Base-by-base conservation (phyloP, 345 rosid genomes). In the Eucalyptus tenuipes region DNA sequence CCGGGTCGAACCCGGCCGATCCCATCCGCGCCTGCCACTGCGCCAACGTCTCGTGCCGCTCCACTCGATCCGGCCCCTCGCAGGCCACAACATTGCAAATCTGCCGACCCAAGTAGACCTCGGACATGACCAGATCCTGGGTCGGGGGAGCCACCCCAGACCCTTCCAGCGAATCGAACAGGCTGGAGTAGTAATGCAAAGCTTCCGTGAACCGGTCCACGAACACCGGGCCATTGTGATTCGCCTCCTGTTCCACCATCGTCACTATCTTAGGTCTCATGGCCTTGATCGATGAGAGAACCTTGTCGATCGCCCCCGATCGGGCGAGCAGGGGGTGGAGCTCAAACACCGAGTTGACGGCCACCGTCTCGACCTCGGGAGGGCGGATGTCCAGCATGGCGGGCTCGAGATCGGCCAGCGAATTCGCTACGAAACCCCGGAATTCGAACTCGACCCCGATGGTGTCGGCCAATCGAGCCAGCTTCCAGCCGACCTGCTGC, bases 131-230 rank as follows among this genome's bases (percentile, higher is more conserved):
- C 86, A 89, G 88, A 91, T 97, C 99, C 53, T 96, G 92, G 75
- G 89, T 91, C 48, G 92, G 87, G 10, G 94, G 93, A 17, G 90
- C 86, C 86, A 89, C 88, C 37, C 53, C 93, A 1, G 93, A 93
- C 7, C 99, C 96, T 31, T 96, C 99, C 37, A 97, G 89, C 53
- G 99, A 97, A 93, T 97, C 99, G 57, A 97, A 97, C 80, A 96
- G 91, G 85, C 94, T 96, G 33, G 99, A 96, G 85, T 97, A 97
- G 89, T 96, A 97, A 86, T 97, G 99, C 29, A 97, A 88, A 0
- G 99, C 91, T 68, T 97, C 97, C 0, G 94, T 97, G 90, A 97
- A 97, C 91, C 99, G 93, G 93, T 96, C 97, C 17, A 94, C 68
- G 88, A 97, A 97, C 52, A 89, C 89, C 87, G 93, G 90, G 5